These are phyloP conservation scores for Cercospora janseana DNA, from an alignment of 2,329 filamentous ascomycete genomes.

Conservation along the genomic window DNA sequence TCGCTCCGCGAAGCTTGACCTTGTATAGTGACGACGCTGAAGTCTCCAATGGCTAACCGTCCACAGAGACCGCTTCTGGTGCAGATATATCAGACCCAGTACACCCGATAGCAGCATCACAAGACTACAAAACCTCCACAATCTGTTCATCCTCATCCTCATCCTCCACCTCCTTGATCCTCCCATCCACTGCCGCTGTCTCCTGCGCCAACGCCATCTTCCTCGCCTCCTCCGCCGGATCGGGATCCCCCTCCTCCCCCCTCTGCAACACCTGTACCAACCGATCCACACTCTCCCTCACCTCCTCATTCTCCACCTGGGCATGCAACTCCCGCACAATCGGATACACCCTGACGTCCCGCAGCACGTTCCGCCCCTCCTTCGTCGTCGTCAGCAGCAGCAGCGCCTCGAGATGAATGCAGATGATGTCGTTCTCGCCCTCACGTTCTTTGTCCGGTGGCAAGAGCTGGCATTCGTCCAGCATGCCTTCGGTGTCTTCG, in stretches of 20 bases:
- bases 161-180: conserved; percentile 44
- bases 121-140: conserved; percentile 28
- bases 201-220: conserved; percentile 14
- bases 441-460: conserved; percentile 88
- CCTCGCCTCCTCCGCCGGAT: conserved; percentile 42
- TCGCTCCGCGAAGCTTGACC: no score
- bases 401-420: conserved; percentile 86
- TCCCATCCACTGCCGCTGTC: conserved; percentile 35
- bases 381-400: conserved; percentile 77
- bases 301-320: conserved; percentile 71
- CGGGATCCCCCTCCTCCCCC: conserved; percentile 62
- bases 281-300: conserved; percentile 81
- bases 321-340: conserved; percentile 83
- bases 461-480: conserved; percentile 84
- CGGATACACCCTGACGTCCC: conserved; percentile 79
- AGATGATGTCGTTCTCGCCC: conserved; percentile 69
- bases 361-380: conserved; percentile 70
- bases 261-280: conserved; percentile 85
- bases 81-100: no score
- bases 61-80: no score
- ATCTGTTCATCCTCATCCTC: conserved; percentile 34
- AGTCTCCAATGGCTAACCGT: no score
- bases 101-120: no score
- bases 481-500: conserved; percentile 82
- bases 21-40: no score